Base-by-base conservation (phyloP, 1,284 basidiomycete genomes). In the Rhodotorula glutinis region DNA sequence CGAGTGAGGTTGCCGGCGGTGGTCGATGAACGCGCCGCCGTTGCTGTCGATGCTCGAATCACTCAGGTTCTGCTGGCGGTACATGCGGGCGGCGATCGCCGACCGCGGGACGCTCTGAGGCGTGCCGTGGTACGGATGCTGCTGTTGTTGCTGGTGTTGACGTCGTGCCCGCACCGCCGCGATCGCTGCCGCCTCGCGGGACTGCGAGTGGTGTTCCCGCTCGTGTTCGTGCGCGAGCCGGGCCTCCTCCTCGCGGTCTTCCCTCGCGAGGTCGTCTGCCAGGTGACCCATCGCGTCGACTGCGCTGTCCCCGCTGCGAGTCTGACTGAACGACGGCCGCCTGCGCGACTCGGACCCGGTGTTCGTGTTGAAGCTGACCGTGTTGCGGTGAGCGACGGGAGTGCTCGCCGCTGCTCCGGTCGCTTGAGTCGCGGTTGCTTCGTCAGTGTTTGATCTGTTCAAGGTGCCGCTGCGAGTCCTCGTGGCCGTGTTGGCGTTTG, bases 1-100 rank as follows among this genome's bases (percentile, higher is more conserved):
- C 65, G 74, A 65, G 61, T 74, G 63, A 23, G 71, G 66, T 66
- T 67, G 71, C 21, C 70, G 55, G 8, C 75, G 69, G 51, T 76
- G 75, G 57, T 76, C 75, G 57, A 76, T 76, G 68, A 72, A 76
- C 19, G 72, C 72, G 25, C 74, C 75, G 43, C 73, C 73, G 27
- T 75, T 73, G 33, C 71, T 73, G 66, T 76, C 75, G 60, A 76
- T 69, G 49, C 73, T 74, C 57, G 75, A 75, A 51, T 76, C 75
- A 62, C 68, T 72, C 58, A 73, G 33, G 51, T 74, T 76, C 53
- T 75, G 71, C 49, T 75, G 74, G 8, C 70, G 67, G 60, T 74
- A 76, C 47, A 75, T 64, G 29, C 68, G 52, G 8, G 69, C 69
- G 17, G 72, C 72, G 27, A 67, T 69, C 1, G 72, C 57, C n/a